These are phyloP conservation scores for Warburgia ugandensis DNA, from an alignment of 164 flowering plant species.

Conservation along the genomic window DNA sequence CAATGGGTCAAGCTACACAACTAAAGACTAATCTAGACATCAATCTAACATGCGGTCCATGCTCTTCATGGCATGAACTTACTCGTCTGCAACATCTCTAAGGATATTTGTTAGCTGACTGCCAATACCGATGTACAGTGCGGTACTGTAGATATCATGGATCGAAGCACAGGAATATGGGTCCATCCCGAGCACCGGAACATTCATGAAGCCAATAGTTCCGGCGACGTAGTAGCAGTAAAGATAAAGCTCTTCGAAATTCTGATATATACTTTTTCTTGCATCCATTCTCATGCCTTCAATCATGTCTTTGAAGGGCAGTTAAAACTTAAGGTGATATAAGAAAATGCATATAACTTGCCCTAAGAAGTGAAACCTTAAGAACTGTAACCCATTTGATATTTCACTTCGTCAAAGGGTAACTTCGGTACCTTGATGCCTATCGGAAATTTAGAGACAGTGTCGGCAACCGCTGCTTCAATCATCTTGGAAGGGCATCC, in stretches of 20 bases:
- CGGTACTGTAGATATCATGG: conserved; percentile 43
- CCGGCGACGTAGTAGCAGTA: conserved; percentile 86
- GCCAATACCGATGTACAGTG: conserved; percentile 57
- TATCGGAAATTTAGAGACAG: conserved; percentile 51
- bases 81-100: conserved; percentile 87
- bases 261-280: conserved; percentile 44
- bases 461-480: conserved; percentile 68
- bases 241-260: conserved; percentile 62
- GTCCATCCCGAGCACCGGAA: conserved; percentile 71
- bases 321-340: no score
- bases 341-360: no score
- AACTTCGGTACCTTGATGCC: conserved; percentile 80
- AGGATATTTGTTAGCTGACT: conserved; percentile 82
- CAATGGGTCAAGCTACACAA: no score
- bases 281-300: conserved; percentile 85
- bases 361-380: no score
- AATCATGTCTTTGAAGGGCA: conserved; percentile 81
- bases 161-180: conserved; percentile 37
- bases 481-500: conserved; percentile 68
- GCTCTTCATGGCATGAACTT: conserved; percentile 22
- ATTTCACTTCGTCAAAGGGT: no score
- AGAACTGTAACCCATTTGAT: no score
- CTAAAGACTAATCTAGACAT: no score
- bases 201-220: conserved; percentile 74
- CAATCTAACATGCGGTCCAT: no score